These are phyloP conservation scores for Stevia rebaudiana DNA, from an alignment of 140 eudicot species.

Conservation along the genomic window DNA sequence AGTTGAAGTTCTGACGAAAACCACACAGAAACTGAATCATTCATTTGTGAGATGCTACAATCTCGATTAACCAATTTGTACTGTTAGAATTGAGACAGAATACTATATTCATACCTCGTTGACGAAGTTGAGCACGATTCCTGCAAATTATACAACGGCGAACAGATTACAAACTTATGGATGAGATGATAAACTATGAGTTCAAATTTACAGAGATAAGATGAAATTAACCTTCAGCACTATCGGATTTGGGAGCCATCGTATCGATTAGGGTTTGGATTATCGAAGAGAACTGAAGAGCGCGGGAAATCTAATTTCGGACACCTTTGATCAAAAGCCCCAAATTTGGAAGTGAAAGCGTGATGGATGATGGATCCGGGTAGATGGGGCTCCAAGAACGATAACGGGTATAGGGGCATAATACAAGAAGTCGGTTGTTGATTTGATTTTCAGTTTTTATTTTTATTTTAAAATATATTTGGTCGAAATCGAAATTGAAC, in stretches of 20 bases:
- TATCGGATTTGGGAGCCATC: slow-evolving; percentile 93
- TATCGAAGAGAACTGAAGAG: slow-evolving; percentile 4
- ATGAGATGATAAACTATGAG: background rate
- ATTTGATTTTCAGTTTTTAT: too few species aligned
- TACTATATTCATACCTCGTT: slow-evolving; percentile 63
- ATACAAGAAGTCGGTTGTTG: too few species aligned
- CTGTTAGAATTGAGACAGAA: background rate
- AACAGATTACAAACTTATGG: background rate
- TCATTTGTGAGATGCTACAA: background rate
- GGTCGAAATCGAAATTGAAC: too few species aligned
- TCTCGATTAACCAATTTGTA: background rate
- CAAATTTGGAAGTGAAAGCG: background rate
- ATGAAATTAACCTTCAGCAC: slow-evolving; percentile 54
- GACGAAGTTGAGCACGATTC: slow-evolving; percentile 91
- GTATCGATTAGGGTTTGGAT: slow-evolving; percentile 27
- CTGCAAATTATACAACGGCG: slow-evolving; percentile 37
- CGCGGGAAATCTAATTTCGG: slow-evolving; percentile 33
- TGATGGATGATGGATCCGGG: background rate
- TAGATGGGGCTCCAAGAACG: background rate
- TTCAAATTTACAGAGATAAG: background rate
- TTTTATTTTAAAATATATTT: too few species aligned
- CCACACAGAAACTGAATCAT: background rate
- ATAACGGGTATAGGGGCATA: background rate
- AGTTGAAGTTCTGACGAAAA: background rate
- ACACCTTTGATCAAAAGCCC: background rate